Evolutionary conservation across 768 basidiomycete genomes (phyloP), one percentile per base, ranked within the genome.

Genomic region (Agaricus sinodeliciosus): DNA sequence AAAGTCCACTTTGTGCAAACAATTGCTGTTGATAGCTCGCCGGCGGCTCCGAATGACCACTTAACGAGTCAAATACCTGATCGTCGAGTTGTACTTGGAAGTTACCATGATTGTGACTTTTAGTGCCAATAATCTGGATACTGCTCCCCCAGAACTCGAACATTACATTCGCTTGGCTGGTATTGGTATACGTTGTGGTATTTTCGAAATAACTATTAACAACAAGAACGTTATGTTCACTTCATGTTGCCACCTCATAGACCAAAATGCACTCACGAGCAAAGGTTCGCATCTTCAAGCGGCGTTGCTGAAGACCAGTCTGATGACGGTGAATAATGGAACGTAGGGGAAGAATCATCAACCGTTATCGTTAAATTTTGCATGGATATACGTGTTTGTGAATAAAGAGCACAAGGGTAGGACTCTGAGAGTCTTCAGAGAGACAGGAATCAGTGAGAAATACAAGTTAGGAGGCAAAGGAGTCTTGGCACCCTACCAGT

Each of bases 111-210:
- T 77, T 77, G 5, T 51, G 37, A 19, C 78, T 69, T 49, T 76
- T 75, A 2, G 77, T 72, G 7, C 81, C 81, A 52, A 71, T 81
- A 9, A 81, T 60, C 64, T 71, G 70, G 16, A 81, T 60, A 4
- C 67, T 71, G 9, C 72, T 77, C 13, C 80, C 80, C 40, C 75
- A 75, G 66, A 80, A 81, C 22, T 59, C 53, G 57, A 80, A 72
- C 0, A 66, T 67, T 4, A 65, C 70, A 22, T 55, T 57, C 5
- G 73, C 74, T 8, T 65, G 61, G 4, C 27, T 25, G 6, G 28
- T 59, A n/a, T 67, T 61, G 4, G 77, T 75, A 4, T 55, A 62
- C 55, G 66, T 72, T 52, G 73, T 78, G 36, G 69, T 74, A 42
- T 68, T 68, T 12, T 65, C 62, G 3, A 68, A 70, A 51, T 70